Evolutionary conservation across 257 asterid genomes (phyloP).

Genomic region (Solanum rostratum): DNA sequence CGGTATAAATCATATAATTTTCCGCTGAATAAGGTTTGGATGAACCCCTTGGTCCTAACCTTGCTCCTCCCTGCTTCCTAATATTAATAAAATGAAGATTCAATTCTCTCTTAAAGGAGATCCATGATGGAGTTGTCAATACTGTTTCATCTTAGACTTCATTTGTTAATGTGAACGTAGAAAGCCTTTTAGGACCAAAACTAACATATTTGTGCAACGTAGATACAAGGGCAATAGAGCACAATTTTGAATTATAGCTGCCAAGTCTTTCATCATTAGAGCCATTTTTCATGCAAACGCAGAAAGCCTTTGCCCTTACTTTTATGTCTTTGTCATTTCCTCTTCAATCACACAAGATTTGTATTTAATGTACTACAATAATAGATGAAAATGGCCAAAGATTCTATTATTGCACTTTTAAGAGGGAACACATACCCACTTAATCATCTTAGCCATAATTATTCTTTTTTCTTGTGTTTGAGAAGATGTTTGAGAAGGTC

Average conservation of each 20-base stretch:
- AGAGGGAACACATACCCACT: too few species aligned
- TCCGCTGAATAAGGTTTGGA: too few species aligned
- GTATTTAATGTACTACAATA: background rate
- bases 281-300: too few species aligned
- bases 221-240: background rate
- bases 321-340: background rate
- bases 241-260: background rate
- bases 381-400: background rate
- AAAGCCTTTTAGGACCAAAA: background rate
- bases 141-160: background rate
- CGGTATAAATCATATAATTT: too few species aligned
- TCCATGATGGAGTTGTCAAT: background rate
- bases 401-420: too few species aligned
- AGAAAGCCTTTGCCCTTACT: background rate
- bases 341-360: background rate
- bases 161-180: background rate
- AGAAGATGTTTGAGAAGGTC: too few species aligned
- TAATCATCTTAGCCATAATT: background rate
- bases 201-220: background rate
- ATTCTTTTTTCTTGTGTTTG: conserved; percentile 4
- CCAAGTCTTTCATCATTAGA: too few species aligned
- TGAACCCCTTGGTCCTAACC: background rate
- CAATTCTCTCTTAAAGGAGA: background rate
- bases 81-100: too few species aligned
- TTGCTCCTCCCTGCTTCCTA: background rate